Base-by-base conservation (phyloP, 331 rosid genomes). In the Acacia concinna region DNA sequence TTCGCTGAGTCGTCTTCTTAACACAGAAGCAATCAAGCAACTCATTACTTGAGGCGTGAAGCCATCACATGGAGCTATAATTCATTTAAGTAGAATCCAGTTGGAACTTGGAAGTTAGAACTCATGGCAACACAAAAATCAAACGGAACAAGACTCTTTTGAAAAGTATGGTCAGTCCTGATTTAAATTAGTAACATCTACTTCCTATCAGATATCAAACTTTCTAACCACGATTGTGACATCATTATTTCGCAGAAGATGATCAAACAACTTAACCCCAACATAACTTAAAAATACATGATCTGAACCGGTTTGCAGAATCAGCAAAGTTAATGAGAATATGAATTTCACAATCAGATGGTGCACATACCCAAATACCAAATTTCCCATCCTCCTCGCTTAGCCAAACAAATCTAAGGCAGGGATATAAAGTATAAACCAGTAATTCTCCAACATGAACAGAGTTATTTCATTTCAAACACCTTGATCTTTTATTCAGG, bases 401-500 rank as follows among this genome's bases (percentile, higher is more conserved):
- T 11, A 10, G 31, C 64, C 32, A 21, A 3, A 23, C 32, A 62
- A 63, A 52, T 8, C 12, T 8, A 4, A n/a, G 28, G 13, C 28
- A 21, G 60, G 13, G 27, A 52, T 21, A 52, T 52, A n/a, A n/a
- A n/a, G n/a, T n/a, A n/a, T 8, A 8, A 51, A 51, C 57, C 57
- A 6, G 25, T 20, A 25, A 51, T 28, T 30, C 3, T 4, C 21
- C 38, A 30, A 8, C 41, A 15, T 63, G 43, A 63, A 63, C 68
- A 63, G 27, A 52, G 60, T 52, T 1, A 78, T 51, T 65, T 27
- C 34, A 37, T 46, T 35, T 31, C 51, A 62, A 62, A 21, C 41
- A 43, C 81, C 70, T 31, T 64, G 40, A 60, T 68, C 66, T 57
- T 75, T 59, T 17, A 66, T 46, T 46, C 60, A 3, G 35, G 35